Conservation (phyloP, 2,329 filamentous ascomycete genomes). For the Nothophoma quercina region DNA sequence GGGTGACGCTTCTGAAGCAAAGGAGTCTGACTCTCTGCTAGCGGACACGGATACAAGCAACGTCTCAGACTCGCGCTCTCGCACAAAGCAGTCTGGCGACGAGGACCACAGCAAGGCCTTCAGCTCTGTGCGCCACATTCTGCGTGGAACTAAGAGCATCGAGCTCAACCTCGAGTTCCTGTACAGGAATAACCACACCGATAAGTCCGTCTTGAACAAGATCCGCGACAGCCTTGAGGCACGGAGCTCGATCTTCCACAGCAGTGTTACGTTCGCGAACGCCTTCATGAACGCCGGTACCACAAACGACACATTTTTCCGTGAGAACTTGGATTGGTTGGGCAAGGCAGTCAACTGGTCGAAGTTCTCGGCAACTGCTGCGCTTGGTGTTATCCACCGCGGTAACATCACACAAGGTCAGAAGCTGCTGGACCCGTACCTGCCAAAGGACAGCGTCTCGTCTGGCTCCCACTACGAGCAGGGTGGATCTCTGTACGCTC, state of each 20-base stretch:
- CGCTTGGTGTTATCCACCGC: conserved; percentile 93
- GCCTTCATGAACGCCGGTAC: conserved; percentile 99
- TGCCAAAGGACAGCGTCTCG: conserved; percentile 79
- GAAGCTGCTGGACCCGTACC: conserved; percentile 92
- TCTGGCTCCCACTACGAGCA: conserved; percentile 91
- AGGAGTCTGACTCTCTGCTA: conserved; percentile 67
- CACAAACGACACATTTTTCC: conserved; percentile 97
- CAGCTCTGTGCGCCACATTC: conserved; percentile 65
- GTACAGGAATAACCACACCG: conserved; percentile 92
- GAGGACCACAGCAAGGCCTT: conserved; percentile 64
- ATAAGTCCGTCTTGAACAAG: conserved; percentile 92
- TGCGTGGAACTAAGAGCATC: conserved; percentile 92
- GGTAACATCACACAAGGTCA: conserved; percentile 93
- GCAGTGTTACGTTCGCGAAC: conserved; percentile 95
- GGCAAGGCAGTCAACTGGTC: conserved; percentile 99
- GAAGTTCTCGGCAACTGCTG: conserved; percentile 97
- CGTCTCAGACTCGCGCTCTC: conserved; percentile 58
- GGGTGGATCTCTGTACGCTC: conserved; percentile 92
- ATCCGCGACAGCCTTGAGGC: conserved; percentile 94
- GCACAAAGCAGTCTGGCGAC: conserved; percentile 53
- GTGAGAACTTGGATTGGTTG: conserved; percentile 96
- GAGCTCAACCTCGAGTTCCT: conserved; percentile 95
- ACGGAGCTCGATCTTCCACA: conserved; percentile 98
- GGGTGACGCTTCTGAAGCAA: conserved; percentile 57
- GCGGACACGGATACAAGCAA: conserved; percentile 62